Evolutionary conservation across 176 grass and related monocot species (phyloP).

Genomic region (Hordeum vulgare): MorexV3_pseudomolecules_assembly NC_058524.1:17345848-17346347

Average conservation of each 20-base stretch:
- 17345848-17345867: conserved; percentile 89
- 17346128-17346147: background rate
- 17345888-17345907: background rate
- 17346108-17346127: background rate
- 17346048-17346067: background rate
- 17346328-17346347: conserved; percentile 80
- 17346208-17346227: background rate
- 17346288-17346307: background rate
- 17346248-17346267: background rate
- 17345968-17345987: background rate
- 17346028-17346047: background rate
- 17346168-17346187: background rate
- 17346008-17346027: background rate
- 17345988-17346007: background rate
- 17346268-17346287: background rate
- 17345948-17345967: background rate
- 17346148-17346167: background rate
- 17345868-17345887: conserved; percentile 1
- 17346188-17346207: background rate
- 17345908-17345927: background rate
- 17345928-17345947: background rate
- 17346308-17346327: conserved; percentile 61
- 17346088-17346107: background rate
- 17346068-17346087: background rate
- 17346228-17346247: background rate